These are phyloP conservation scores for Musa schizocarpa DNA, from an alignment of 176 grass and related monocot species.

Conservation along the genomic window DNA sequence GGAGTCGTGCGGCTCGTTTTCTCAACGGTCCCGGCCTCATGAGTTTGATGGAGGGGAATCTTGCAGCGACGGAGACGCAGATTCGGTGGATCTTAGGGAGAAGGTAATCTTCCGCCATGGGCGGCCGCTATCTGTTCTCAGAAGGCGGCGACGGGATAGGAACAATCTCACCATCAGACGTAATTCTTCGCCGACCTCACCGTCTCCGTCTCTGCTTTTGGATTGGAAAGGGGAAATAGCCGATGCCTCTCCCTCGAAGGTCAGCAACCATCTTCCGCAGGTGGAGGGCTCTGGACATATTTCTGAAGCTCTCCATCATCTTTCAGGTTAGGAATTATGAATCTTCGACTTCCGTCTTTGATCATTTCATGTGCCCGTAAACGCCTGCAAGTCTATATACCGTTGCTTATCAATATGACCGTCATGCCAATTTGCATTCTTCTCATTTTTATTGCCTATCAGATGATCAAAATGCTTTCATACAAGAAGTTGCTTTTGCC, in stretches of 20 bases:
- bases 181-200: neutral
- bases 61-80: neutral
- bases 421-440: neutral
- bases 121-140: neutral
- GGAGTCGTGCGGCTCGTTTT: slow-evolving; percentile 1
- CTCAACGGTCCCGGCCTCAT: neutral
- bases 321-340: slow-evolving; percentile 6
- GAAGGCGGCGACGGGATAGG: neutral
- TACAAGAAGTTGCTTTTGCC: neutral
- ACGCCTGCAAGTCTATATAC: neutral
- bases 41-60: neutral
- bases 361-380: neutral
- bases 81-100: neutral
- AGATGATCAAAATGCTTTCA: slow-evolving; percentile 3
- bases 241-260: neutral
- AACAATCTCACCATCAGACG: neutral
- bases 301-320: neutral
- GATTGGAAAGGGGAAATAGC: neutral
- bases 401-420: neutral
- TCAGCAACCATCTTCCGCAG: neutral
- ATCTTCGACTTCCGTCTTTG: neutral
- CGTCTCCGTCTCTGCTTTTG: neutral
- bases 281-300: neutral
- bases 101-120: neutral
- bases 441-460: neutral